Percentiles rank a stretch among this genome's conserved stretches.
Conservation (phyloP, 1,139 yeast genomes). For the Lipomyces yarrowii region DNA sequence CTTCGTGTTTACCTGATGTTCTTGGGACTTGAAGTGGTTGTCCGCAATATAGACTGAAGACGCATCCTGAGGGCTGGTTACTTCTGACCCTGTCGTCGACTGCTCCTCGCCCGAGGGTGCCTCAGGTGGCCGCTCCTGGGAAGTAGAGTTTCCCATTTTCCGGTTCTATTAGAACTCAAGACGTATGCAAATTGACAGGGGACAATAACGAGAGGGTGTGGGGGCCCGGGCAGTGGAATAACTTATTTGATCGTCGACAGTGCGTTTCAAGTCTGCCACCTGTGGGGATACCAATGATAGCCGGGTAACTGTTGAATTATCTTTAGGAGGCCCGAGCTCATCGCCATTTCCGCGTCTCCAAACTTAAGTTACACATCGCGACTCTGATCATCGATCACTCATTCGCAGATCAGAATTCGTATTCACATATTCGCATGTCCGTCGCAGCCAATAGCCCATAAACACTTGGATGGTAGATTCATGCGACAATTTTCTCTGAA, state of each 20-base stretch:
- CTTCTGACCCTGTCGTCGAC: slow-evolving; percentile 20
- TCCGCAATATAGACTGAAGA: slow-evolving; percentile 17
- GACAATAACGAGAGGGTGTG: background rate
- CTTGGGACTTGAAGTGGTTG: background rate
- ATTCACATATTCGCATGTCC: background rate
- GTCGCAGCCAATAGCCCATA: background rate
- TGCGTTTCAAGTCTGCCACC: background rate
- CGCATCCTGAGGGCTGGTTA: slow-evolving; percentile 30
- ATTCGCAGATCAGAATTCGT: background rate
- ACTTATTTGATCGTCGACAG: background rate
- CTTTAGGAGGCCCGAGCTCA: background rate
- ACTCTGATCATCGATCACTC: background rate
- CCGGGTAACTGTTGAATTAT: background rate
- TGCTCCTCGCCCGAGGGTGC: slow-evolving; percentile 19
- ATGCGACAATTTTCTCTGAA: background rate
- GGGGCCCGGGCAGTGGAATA: background rate
- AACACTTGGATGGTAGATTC: background rate
- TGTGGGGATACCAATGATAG: background rate
- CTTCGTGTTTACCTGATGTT: background rate
- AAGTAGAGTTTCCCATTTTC: slow-evolving; percentile 40
- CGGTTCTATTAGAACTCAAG: background rate
- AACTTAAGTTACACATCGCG: background rate
- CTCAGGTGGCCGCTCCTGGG: slow-evolving; percentile 36
- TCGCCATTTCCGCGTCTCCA: background rate
- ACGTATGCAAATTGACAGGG: background rate